phyloP scores from a whole-genome alignment of 148 eudicot genomes.

The Bassia scoparia region DNA sequence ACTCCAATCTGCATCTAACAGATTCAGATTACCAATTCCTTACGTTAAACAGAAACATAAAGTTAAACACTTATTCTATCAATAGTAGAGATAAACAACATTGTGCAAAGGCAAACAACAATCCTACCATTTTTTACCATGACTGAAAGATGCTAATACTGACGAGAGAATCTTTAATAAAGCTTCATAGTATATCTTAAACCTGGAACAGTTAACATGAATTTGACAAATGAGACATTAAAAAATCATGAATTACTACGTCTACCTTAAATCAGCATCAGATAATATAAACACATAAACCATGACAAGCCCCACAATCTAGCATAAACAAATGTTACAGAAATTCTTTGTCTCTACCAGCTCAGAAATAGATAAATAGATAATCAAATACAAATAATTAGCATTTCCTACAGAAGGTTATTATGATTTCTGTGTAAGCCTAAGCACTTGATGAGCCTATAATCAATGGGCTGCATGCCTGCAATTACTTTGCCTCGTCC shows the following conservation, averaged over 20 bases:
- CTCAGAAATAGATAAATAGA: not conserved
- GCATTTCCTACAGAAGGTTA: not conserved
- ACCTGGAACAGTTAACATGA: slow-evolving; percentile 38
- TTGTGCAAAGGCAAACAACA: not conserved
- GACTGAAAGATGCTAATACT: slow-evolving; percentile 42
- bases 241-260: not conserved
- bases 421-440: not conserved
- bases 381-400: not conserved
- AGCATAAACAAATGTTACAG: not conserved
- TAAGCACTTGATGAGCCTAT: not conserved
- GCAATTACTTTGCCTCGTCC: not conserved
- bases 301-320: not conserved
- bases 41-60: not conserved
- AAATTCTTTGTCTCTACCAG: not conserved
- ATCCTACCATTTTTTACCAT: slow-evolving; percentile 61
- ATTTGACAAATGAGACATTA: not conserved
- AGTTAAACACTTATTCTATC: not conserved
- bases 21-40: not conserved
- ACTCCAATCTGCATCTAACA: not conserved
- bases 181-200: slow-evolving; percentile 38
- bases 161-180: slow-evolving; percentile 47
- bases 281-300: not conserved
- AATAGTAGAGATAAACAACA: not conserved
- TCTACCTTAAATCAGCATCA: not conserved
- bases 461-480: not conserved